Evolutionary conservation across 2,329 filamentous ascomycete species (phyloP).

Genomic region (Cladosporium colombiae): DNA sequence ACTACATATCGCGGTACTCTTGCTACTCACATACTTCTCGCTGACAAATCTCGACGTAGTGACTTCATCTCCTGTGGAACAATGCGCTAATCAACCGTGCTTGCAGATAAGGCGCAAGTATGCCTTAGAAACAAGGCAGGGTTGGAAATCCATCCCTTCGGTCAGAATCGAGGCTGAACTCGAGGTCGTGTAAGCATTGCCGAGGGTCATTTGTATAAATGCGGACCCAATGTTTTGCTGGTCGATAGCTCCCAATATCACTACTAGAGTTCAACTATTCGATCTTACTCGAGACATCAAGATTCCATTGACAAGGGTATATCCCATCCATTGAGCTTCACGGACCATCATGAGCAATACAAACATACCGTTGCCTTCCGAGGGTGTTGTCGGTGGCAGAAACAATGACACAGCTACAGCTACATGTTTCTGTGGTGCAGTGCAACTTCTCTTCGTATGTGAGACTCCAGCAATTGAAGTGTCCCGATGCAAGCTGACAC

Average conservation of each 20-base stretch:
- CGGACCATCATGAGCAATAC: not conserved
- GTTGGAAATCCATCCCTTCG: not conserved
- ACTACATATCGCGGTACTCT: not conserved
- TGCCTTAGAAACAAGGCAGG: conserved; percentile 4
- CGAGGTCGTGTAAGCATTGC: not conserved
- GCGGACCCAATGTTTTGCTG: not conserved
- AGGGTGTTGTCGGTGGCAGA: conserved; percentile 8
- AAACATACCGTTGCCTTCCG: conserved; percentile 12
- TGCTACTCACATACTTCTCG: not conserved
- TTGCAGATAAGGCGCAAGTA: not conserved
- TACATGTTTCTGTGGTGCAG: conserved; percentile 60
- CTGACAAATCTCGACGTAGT: not conserved
- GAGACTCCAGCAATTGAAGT: not conserved
- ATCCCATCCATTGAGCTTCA: not conserved
- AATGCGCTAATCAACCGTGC: not conserved
- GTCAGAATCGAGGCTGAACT: not conserved
- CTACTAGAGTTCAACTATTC: not conserved
- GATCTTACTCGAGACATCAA: not conserved
- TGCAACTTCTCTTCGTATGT: conserved; percentile 56
- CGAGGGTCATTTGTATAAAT: not conserved
- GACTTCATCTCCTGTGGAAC: not conserved
- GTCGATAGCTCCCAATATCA: not conserved
- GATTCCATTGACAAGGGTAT: not conserved
- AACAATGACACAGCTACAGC: conserved; percentile 48
- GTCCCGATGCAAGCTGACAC: conserved; percentile 4